A percentile compares a stretch with the other conserved stretches of the same genome.
These are phyloP conservation scores for Eucalyptus erythrocorys DNA, from an alignment of 345 rosid genomes.

Conservation along the genomic window DNA sequence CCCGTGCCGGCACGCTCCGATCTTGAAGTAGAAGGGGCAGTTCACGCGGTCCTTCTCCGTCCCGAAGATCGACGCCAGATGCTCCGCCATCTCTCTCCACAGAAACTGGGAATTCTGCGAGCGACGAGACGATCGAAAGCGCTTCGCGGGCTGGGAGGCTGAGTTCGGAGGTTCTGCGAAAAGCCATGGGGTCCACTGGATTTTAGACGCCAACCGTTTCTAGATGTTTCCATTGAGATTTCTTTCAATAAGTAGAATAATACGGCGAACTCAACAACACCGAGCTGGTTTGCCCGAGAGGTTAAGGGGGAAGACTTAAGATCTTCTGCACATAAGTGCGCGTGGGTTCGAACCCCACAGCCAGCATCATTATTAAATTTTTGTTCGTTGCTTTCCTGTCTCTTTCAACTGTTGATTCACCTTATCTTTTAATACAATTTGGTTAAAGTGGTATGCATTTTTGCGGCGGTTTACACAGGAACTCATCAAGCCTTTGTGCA, in stretches of 20 bases:
- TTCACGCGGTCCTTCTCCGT: conserved; percentile 81
- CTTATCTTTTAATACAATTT: neutral
- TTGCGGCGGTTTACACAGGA: neutral
- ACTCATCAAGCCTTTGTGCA: neutral
- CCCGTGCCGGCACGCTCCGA: conserved; percentile 70
- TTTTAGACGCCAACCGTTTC: neutral
- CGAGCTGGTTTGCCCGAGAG: conserved; percentile 79
- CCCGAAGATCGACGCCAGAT: conserved; percentile 73
- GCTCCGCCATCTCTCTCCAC: conserved; percentile 40
- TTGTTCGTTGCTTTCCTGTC: neutral
- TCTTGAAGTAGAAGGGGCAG: conserved; percentile 84
- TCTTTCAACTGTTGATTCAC: neutral
- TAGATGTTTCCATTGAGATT: neutral
- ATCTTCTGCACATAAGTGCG: conserved; percentile 89
- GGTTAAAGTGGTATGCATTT: neutral
- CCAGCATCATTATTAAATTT: conserved; percentile 17
- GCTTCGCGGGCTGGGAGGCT: neutral
- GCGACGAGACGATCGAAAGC: neutral
- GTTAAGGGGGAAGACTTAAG: conserved; percentile 94
- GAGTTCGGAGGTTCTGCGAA: neutral
- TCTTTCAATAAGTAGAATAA: rapidly evolving
- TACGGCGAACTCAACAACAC: rapidly evolving
- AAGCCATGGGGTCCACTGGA: neutral
- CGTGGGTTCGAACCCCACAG: conserved; percentile 98
- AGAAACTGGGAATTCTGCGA: neutral